Conservation (phyloP, 169 alveolate species). For the Blepharisma undulans region DNA sequence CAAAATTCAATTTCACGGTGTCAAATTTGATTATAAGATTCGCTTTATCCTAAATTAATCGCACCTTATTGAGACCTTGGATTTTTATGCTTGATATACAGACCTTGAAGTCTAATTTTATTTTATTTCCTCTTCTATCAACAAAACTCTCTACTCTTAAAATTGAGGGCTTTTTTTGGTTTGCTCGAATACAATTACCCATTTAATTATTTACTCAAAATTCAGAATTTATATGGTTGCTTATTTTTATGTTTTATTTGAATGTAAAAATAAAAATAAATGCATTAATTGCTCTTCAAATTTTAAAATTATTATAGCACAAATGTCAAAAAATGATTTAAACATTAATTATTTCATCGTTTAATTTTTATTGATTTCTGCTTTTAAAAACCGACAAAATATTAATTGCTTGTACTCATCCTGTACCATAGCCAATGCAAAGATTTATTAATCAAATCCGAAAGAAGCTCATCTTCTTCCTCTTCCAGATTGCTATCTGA, state of each 20-base stretch:
- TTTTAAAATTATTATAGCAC: too few relatives aligned
- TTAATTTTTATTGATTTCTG: too few relatives aligned
- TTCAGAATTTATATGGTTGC: neutral
- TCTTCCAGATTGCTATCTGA: neutral
- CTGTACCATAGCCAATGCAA: slow-evolving; percentile 33
- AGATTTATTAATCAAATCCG: slow-evolving; percentile 4
- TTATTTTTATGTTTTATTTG: too few relatives aligned
- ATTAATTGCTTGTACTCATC: neutral
- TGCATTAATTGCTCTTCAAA: too few relatives aligned
- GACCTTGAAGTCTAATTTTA: neutral
- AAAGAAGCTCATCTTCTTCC: slow-evolving; percentile 24
- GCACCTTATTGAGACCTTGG: neutral
- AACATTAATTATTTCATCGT: too few relatives aligned
- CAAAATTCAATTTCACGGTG: neutral
- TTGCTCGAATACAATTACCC: slow-evolving; percentile 31
- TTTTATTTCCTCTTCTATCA: neutral
- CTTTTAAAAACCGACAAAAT: neutral
- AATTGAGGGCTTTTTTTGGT: neutral
- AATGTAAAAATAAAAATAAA: too few relatives aligned
- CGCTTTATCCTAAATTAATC: neutral
- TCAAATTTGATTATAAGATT: neutral
- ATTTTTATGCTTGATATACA: neutral
- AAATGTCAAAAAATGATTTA: too few relatives aligned
- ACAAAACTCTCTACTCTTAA: neutral
- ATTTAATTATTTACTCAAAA: neutral